These are phyloP conservation scores for Chytriomyces confervae DNA, from an alignment of 192 early-diverging fungal genomes.

Conservation along the genomic window DNA sequence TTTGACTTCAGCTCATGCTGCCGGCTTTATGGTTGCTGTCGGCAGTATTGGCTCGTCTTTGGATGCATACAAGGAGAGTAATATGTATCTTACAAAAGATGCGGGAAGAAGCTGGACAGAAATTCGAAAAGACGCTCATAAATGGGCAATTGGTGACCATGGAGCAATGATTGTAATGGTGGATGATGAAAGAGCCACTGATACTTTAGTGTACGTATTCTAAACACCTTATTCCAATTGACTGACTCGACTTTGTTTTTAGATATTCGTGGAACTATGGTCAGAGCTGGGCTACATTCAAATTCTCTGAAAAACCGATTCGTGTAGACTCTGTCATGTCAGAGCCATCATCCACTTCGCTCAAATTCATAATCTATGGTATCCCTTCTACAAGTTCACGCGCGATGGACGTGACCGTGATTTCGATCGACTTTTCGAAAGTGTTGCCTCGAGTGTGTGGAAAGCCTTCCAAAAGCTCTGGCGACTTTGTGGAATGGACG, in stretches of 20 bases:
- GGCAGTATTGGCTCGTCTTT: slow-evolving; percentile 81
- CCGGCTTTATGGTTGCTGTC: slow-evolving; percentile 56
- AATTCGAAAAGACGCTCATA: slow-evolving; percentile 66
- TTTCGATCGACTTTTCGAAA: slow-evolving; percentile 68
- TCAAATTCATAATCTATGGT: slow-evolving; percentile 77
- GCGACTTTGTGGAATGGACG: slow-evolving; percentile 92
- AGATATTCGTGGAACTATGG: slow-evolving; percentile 83
- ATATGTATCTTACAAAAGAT: slow-evolving; percentile 84
- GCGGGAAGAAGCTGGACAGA: slow-evolving; percentile 88
- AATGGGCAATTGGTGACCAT: slow-evolving; percentile 90
- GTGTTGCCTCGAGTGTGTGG: slow-evolving; percentile 47
- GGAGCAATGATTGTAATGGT: slow-evolving; percentile 82
- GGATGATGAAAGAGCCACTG: slow-evolving; percentile 74
- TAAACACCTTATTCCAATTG: neutral
- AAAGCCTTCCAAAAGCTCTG: slow-evolving; percentile 51
- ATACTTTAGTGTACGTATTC: slow-evolving; percentile 39
- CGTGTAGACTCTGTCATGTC: slow-evolving; percentile 67
- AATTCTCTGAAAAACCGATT: slow-evolving; percentile 65
- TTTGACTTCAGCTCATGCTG: slow-evolving; percentile 36
- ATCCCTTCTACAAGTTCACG: slow-evolving; percentile 12
- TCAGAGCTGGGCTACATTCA: slow-evolving; percentile 67
- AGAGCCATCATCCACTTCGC: slow-evolving; percentile 67
- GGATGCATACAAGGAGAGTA: slow-evolving; percentile 60
- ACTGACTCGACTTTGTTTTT: neutral
- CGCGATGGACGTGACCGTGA: slow-evolving; percentile 38